phyloP scores from a whole-genome alignment of 129 eudicot genomes.

The Oenanthe sinensis region DNA sequence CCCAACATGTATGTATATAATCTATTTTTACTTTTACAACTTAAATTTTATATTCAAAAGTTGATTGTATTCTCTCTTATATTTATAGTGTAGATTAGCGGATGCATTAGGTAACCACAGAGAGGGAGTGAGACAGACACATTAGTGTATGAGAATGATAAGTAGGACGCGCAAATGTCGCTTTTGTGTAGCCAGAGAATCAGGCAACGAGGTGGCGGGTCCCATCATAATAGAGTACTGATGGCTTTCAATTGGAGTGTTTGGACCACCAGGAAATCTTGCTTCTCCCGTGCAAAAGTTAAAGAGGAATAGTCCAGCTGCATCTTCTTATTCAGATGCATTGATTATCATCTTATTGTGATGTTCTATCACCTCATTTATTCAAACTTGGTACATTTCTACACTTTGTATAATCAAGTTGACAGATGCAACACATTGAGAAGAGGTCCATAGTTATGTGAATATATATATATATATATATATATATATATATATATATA shows the following conservation, averaged over 20 bases:
- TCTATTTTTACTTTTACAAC: too few species aligned
- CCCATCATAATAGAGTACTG: neutral
- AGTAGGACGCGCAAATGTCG: conserved; percentile 49
- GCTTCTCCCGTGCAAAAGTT: neutral
- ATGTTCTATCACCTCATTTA: neutral
- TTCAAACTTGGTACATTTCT: neutral
- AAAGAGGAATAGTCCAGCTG: neutral
- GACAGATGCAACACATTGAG: neutral
- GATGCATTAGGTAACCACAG: neutral
- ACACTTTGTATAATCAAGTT: neutral
- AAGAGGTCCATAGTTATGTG: too few species aligned
- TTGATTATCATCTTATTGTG: neutral
- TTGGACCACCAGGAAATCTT: conserved; percentile 13
- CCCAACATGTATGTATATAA: too few species aligned
- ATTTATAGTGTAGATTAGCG: neutral
- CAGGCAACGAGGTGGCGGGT: neutral
- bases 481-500: too few species aligned
- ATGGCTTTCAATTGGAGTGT: neutral
- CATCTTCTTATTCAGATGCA: neutral
- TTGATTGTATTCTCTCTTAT: too few species aligned
- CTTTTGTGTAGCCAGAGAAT: conserved; percentile 12
- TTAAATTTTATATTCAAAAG: too few species aligned
- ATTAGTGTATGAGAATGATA: conserved; percentile 31
- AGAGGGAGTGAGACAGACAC: conserved; percentile 15
- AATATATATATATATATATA: too few species aligned